phyloP scores from a whole-genome alignment of 2,329 filamentous ascomycete genomes.

The Botrytis porri region DNA sequence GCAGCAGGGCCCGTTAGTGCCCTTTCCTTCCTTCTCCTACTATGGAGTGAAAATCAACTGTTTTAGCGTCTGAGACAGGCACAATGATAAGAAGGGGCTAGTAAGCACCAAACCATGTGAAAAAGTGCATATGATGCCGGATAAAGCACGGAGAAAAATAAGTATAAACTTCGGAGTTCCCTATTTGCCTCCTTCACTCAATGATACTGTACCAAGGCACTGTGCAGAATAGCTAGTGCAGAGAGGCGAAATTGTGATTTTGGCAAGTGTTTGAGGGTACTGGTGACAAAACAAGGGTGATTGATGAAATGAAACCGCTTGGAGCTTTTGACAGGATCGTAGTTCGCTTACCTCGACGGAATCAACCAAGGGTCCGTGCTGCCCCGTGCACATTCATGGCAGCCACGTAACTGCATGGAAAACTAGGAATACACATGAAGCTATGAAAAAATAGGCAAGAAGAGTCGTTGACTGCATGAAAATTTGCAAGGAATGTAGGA shows the following conservation, averaged over 20 bases:
- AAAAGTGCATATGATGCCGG: not conserved
- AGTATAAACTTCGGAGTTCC: not conserved
- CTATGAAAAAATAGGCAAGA: not conserved
- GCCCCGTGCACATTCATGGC: constrained; percentile 24
- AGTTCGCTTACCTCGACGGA: constrained; percentile 12
- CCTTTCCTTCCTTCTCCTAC: constrained; percentile 1
- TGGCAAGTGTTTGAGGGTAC: constrained; percentile 13
- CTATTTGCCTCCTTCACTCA: constrained; percentile 9
- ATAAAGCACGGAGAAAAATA: not conserved
- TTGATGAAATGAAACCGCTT: constrained; percentile 30
- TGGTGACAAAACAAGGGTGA: constrained; percentile 18
- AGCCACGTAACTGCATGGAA: constrained; percentile 15
- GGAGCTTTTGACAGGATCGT: constrained; percentile 22
- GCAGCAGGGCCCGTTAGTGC: constrained; percentile 23
- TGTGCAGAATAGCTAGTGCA: not conserved
- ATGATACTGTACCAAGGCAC: not conserved
- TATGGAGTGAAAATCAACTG: constrained; percentile 23
- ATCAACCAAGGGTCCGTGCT: constrained; percentile 22
- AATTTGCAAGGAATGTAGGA: constrained; percentile 10
- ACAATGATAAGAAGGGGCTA: constrained; percentile 12
- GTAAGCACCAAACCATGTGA: constrained; percentile 1
- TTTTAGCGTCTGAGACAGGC: constrained; percentile 32
- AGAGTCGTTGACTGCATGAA: constrained; percentile 14
- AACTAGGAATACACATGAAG: not conserved
- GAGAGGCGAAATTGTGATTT: not conserved